Evolutionary conservation across 2,329 filamentous ascomycete species (phyloP).

Genomic region (Aspergillus oerlinghausenensis): DNA sequence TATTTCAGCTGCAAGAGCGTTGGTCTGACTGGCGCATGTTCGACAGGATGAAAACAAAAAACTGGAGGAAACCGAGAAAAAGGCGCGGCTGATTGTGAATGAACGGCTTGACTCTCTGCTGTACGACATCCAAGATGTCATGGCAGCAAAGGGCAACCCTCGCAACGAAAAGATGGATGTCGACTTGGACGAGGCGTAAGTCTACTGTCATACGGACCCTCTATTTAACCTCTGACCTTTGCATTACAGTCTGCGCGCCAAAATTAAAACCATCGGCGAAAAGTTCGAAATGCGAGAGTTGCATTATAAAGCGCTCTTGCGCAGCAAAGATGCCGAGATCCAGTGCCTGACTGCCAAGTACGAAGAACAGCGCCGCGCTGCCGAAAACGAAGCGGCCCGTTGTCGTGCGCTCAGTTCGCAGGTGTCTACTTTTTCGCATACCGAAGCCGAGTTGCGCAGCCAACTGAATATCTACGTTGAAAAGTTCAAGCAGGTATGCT

Average conservation of each 20-base stretch:
- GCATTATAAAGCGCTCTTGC: constrained; percentile 86
- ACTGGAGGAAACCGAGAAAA: constrained; percentile 77
- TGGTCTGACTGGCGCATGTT: constrained; percentile 10
- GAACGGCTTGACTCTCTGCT: constrained; percentile 76
- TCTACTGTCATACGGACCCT: constrained; percentile 13
- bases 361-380: constrained; percentile 83
- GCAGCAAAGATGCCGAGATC: constrained; percentile 92
- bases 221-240: constrained; percentile 12
- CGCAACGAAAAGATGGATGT: constrained; percentile 77
- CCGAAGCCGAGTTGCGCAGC: constrained; percentile 85
- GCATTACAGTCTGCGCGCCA: constrained; percentile 55
- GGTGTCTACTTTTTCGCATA: constrained; percentile 93
- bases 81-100: constrained; percentile 77
- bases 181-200: constrained; percentile 84
- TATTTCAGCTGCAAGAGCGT: neutral
- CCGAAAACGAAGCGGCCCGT: constrained; percentile 74
- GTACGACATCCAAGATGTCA: constrained; percentile 79
- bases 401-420: constrained; percentile 83
- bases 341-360: constrained; percentile 84
- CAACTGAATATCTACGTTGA: constrained; percentile 98
- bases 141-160: constrained; percentile 79
- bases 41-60: constrained; percentile 84
- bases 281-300: constrained; percentile 95
- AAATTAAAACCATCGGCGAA: constrained; percentile 88
- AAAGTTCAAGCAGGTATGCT: constrained; percentile 95